Conservation (phyloP, 2,329 filamentous ascomycete genomes). For the Colletotrichum eleusines region DNA sequence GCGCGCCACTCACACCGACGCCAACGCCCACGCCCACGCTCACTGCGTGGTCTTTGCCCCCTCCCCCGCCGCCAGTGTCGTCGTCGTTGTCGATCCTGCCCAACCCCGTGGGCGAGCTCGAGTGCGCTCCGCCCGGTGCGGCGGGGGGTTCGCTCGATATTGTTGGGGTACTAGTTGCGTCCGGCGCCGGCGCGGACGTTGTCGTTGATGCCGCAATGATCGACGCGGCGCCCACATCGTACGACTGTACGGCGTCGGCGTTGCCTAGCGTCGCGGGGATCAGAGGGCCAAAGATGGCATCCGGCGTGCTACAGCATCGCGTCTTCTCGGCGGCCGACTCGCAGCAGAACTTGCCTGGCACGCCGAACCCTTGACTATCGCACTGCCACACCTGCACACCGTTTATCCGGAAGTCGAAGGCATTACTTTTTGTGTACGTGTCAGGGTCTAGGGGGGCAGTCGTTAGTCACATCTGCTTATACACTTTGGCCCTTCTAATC, state of each 20-base stretch:
- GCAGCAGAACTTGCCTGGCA: slow-evolving; percentile 39
- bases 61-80: neutral
- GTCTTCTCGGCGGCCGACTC: slow-evolving; percentile 37
- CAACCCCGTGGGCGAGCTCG: slow-evolving; percentile 6
- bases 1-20: slow-evolving; percentile 20
- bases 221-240: slow-evolving; percentile 10
- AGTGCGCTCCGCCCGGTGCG: neutral
- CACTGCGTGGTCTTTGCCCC: slow-evolving; percentile 5
- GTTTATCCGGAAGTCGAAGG: slow-evolving; percentile 38
- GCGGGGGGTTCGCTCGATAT: slow-evolving; percentile 20
- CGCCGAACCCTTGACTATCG: slow-evolving; percentile 26
- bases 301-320: slow-evolving; percentile 33
- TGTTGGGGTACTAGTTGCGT: slow-evolving; percentile 11
- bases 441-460: slow-evolving; percentile 18
- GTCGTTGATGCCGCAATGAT: slow-evolving; percentile 11
- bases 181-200: neutral
- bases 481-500: neutral
- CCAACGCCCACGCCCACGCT: slow-evolving; percentile 24
- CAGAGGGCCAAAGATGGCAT: slow-evolving; percentile 33
- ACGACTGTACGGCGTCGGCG: slow-evolving; percentile 26
- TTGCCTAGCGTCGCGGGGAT: slow-evolving; percentile 35
- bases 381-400: slow-evolving; percentile 39
- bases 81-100: too few species aligned
- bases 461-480: neutral
- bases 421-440: slow-evolving; percentile 22